A percentile compares a stretch with the other conserved stretches of the same genome.
Evolutionary conservation across 2,329 filamentous ascomycete species (phyloP).

Genomic region (Aspergillus tamarii): DNA sequence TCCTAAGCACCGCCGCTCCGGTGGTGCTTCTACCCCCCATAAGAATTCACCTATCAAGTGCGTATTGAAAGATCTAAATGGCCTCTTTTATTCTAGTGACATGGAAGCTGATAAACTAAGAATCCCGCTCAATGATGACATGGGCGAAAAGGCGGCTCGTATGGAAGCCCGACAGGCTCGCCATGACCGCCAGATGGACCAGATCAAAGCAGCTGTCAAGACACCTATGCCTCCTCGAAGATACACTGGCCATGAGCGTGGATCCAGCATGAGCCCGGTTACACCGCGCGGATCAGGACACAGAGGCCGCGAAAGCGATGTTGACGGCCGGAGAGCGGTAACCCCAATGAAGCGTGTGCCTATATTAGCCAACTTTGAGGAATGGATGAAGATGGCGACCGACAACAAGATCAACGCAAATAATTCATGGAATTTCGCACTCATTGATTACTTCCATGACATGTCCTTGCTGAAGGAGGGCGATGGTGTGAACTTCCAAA

Average conservation of each 20-base stretch:
- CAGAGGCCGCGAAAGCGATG: constrained; percentile 49
- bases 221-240: constrained; percentile 46
- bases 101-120: constrained; percentile 49
- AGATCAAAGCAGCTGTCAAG: constrained; percentile 75
- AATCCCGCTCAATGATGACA: constrained; percentile 96
- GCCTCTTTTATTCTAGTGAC: background rate
- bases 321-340: constrained; percentile 70
- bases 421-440: constrained; percentile 99
- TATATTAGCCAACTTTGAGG: constrained; percentile 95
- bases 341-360: constrained; percentile 97
- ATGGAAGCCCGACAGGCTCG: constrained; percentile 84
- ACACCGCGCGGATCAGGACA: constrained; percentile 50
- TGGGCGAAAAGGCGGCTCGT: constrained; percentile 84
- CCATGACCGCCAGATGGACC: constrained; percentile 88
- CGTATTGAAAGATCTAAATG: constrained; percentile 17
- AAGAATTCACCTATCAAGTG: constrained; percentile 57
- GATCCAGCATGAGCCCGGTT: constrained; percentile 49
- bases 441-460: constrained; percentile 99
- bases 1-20: constrained; percentile 49
- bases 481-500: constrained; percentile 97
- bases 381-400: constrained; percentile 99
- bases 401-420: constrained; percentile 99
- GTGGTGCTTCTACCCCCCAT: constrained; percentile 54
- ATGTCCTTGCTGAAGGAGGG: constrained; percentile 97
- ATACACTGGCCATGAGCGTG: constrained; percentile 40